Percentiles rank a stretch among this genome's conserved stretches.
Evolutionary conservation across 2,329 filamentous ascomycete species (phyloP).

Genomic region (Trichophyton mentagrophytes): DNA sequence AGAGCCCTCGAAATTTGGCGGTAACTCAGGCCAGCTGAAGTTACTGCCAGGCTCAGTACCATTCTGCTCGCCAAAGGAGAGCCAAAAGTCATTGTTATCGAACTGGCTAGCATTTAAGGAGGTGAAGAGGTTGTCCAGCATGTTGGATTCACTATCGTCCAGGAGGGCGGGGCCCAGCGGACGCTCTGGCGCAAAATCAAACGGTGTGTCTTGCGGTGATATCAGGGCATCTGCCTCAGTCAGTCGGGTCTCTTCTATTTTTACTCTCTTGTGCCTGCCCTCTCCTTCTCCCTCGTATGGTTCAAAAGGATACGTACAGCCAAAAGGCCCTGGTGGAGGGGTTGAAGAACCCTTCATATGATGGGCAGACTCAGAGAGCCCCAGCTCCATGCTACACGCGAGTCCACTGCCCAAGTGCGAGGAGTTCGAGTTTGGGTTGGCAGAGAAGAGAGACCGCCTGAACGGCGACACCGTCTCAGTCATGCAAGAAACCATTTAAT

Average conservation of each 20-base stretch:
- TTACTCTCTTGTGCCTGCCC: not conserved
- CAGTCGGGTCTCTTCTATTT: not conserved
- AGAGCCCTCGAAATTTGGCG: constrained; percentile 53
- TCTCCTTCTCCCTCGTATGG: not conserved
- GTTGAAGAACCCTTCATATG: constrained; percentile 37
- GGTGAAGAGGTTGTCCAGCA: constrained; percentile 40
- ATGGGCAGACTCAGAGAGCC: constrained; percentile 20
- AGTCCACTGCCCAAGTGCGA: not conserved
- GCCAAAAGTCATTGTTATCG: constrained; percentile 28
- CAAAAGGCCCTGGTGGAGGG: constrained; percentile 49
- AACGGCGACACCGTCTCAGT: not conserved
- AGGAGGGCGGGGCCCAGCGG: constrained; percentile 54
- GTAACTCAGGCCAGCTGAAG: constrained; percentile 40
- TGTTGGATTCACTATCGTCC: constrained; percentile 44
- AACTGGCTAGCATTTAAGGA: constrained; percentile 30
- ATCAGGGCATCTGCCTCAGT: not conserved
- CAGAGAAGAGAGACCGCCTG: not conserved
- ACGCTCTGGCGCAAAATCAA: constrained; percentile 45
- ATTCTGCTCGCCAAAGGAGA: constrained; percentile 15
- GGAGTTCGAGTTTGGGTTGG: not conserved
- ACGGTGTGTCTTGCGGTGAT: constrained; percentile 22
- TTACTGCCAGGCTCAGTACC: constrained; percentile 3
- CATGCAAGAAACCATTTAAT: constrained; percentile 1
- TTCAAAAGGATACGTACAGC: constrained; percentile 39
- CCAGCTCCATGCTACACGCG: constrained; percentile 22